phyloP scores from a whole-genome alignment of 129 eudicot species.

The Flaveria ramosissima region DNA sequence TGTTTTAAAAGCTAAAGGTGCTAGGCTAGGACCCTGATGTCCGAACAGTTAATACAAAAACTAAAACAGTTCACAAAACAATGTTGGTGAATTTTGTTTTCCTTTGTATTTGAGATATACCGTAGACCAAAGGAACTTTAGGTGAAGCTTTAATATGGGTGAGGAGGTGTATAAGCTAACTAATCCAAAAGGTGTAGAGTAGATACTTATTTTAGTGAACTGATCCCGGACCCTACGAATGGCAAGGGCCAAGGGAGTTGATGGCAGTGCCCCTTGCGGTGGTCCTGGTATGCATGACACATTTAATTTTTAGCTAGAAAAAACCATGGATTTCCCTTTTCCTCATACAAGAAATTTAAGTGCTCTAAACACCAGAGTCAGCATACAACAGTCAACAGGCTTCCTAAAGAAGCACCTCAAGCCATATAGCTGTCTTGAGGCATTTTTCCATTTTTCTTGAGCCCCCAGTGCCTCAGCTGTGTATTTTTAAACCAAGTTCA shows the following conservation, averaged over 20 bases:
- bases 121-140: neutral
- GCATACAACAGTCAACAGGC: neutral
- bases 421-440: too few species aligned
- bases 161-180: neutral
- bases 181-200: too few species aligned
- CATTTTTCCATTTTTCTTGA: too few species aligned
- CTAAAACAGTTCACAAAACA: neutral
- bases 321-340: neutral
- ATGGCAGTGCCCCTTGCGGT: neutral
- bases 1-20: neutral
- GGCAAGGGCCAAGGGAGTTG: neutral
- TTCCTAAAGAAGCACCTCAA: too few species aligned
- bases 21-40: neutral
- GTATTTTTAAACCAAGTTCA: neutral
- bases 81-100: neutral
- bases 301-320: neutral
- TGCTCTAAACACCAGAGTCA: neutral
- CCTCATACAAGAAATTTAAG: neutral
- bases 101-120: neutral
- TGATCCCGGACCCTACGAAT: neutral
- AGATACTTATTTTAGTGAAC: neutral
- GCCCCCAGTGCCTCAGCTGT: too few species aligned
- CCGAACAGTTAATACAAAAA: neutral
- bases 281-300: neutral
- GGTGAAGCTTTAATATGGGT: too few species aligned